Conservation (phyloP, 2,329 filamentous ascomycete genomes). For the Aciculosporium take region DNA sequence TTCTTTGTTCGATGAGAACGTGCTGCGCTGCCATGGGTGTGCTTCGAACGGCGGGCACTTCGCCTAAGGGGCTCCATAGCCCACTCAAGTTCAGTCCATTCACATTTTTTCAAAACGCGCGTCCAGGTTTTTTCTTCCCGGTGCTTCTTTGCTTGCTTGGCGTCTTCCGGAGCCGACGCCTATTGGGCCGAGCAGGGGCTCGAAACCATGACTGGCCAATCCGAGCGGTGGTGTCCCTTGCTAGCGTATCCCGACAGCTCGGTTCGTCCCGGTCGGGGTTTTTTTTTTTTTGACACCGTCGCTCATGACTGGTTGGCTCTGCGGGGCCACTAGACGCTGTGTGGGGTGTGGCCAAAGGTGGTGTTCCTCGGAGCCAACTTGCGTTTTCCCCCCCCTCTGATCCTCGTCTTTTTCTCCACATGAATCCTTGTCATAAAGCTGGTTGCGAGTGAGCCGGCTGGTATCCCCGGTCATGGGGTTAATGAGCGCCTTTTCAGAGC, state of each 20-base stretch:
- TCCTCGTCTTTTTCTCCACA: background rate
- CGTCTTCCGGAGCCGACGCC: conserved; percentile 12
- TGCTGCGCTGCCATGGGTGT: no score
- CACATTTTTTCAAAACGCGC: no score
- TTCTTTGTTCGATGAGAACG: no score
- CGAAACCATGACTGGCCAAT: conserved; percentile 10
- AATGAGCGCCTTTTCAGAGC: no score
- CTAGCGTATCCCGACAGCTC: conserved; percentile 24
- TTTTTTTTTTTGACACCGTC: conserved; percentile 6
- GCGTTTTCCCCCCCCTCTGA: background rate
- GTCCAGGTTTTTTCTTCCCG: no score
- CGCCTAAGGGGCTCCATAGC: no score
- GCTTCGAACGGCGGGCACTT: no score
- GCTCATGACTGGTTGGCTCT: conserved; percentile 15
- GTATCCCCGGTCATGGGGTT: no score
- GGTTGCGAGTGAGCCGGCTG: no score
- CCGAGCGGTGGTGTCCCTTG: conserved; percentile 3
- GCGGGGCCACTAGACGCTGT: conserved; percentile 10
- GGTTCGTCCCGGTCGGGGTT: conserved; percentile 18
- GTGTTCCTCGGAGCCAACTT: background rate
- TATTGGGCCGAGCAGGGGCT: conserved; percentile 11
- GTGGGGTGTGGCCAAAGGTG: no score
- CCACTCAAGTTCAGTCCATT: no score
- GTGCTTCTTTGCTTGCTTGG: no score
- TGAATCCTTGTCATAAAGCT: background rate